Evolutionary conservation across 2,329 filamentous ascomycete species (phyloP).

Genomic region (Sclerotinia sclerotiorum): DNA sequence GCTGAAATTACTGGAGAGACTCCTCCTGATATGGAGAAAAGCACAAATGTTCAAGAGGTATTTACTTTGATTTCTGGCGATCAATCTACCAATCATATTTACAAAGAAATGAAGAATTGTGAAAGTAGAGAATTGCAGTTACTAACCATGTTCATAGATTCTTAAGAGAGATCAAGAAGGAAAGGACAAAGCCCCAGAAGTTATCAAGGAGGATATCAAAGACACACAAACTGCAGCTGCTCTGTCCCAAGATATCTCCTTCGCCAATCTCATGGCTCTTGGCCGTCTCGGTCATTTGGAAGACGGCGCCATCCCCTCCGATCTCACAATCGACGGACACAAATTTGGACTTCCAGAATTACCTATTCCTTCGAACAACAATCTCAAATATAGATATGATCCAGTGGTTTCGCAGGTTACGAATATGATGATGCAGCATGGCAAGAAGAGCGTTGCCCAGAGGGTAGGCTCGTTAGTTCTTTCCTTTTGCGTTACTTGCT

Average conservation of each 20-base stretch:
- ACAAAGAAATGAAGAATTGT: slow-evolving; percentile 23
- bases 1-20: slow-evolving; percentile 56
- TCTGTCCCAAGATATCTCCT: slow-evolving; percentile 36
- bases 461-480: slow-evolving; percentile 54
- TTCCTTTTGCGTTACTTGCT: slow-evolving; percentile 31
- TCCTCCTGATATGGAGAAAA: slow-evolving; percentile 63
- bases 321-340: slow-evolving; percentile 34
- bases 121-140: slow-evolving; percentile 27
- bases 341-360: slow-evolving; percentile 74
- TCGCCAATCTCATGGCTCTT: slow-evolving; percentile 38
- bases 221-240: slow-evolving; percentile 27
- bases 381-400: slow-evolving; percentile 82
- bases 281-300: slow-evolving; percentile 36
- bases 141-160: slow-evolving; percentile 48
- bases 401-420: slow-evolving; percentile 83
- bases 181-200: slow-evolving; percentile 62
- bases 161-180: slow-evolving; percentile 62
- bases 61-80: slow-evolving; percentile 28
- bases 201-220: slow-evolving; percentile 60
- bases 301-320: slow-evolving; percentile 33
- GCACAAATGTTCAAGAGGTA: slow-evolving; percentile 67
- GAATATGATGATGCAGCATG: slow-evolving; percentile 86
- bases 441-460: slow-evolving; percentile 88
- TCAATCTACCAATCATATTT: neutral
- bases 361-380: slow-evolving; percentile 59